Evolutionary conservation across 2,329 filamentous ascomycete genomes (phyloP).

Genomic region (Periconia sp.): DNA sequence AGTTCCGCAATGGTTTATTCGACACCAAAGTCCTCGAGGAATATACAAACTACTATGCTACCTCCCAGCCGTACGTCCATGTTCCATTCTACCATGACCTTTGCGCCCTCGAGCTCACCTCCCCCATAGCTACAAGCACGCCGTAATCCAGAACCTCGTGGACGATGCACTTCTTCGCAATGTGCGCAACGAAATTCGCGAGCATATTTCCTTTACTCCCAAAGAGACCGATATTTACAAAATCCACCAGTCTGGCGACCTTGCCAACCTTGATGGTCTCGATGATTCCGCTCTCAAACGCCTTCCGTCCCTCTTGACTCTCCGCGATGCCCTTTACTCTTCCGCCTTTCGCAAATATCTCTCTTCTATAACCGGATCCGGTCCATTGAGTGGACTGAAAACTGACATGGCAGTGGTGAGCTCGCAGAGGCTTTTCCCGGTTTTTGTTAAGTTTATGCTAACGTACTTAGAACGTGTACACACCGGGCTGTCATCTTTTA

Average conservation of each 20-base stretch:
- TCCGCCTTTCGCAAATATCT: constrained; percentile 86
- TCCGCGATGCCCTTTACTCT: constrained; percentile 96
- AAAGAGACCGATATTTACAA: constrained; percentile 99
- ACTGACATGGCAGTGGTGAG: constrained; percentile 93
- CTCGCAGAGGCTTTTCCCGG: constrained; percentile 2
- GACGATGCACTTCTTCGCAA: constrained; percentile 78
- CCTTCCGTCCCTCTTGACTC: constrained; percentile 82
- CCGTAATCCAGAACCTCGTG: constrained; percentile 81
- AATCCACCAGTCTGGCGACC: constrained; percentile 96
- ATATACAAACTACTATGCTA: constrained; percentile 41
- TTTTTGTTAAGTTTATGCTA: constrained; percentile 8
- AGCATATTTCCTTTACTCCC: constrained; percentile 91
- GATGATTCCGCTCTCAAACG: constrained; percentile 82
- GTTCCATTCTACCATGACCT: neutral
- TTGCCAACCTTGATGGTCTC: constrained; percentile 93
- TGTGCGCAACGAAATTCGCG: constrained; percentile 85
- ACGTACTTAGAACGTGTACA: constrained; percentile 74
- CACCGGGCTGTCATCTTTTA: constrained; percentile 89
- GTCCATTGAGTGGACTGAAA: constrained; percentile 85
- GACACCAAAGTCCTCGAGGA: constrained; percentile 36
- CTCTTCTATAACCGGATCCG: constrained; percentile 80
- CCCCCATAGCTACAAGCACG: constrained; percentile 74
- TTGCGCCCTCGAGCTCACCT: constrained; percentile 6
- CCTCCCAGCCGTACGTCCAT: constrained; percentile 41
- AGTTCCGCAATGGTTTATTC: constrained; percentile 44